A percentile compares a stretch with the other conserved stretches of the same genome.
phyloP scores from a whole-genome alignment of 2,329 filamentous ascomycete genomes.

The Arthroderma sp. region DNA sequence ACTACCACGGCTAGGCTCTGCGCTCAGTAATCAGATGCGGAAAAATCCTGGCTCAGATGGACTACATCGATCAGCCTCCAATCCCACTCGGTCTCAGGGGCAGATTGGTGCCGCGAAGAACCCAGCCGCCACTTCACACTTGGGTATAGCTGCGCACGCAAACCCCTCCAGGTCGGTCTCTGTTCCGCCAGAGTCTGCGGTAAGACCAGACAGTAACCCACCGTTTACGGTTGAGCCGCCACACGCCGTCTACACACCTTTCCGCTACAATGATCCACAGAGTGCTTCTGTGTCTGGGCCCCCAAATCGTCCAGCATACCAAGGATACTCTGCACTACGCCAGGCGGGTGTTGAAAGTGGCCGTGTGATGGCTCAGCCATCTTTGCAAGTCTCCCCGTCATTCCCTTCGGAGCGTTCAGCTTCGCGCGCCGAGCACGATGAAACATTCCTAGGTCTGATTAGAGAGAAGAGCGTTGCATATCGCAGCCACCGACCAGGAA shows the following conservation, averaged over 20 bases:
- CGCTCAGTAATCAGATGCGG: slow-evolving; percentile 15
- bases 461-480: slow-evolving; percentile 36
- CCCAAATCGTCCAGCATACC: slow-evolving; percentile 33
- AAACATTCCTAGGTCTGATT: slow-evolving; percentile 38
- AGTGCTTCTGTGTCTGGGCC: slow-evolving; percentile 29
- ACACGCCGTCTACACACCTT: slow-evolving; percentile 34
- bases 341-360: slow-evolving; percentile 35
- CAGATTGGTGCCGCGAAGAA: background rate
- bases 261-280: slow-evolving; percentile 34
- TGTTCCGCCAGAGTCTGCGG: slow-evolving; percentile 16
- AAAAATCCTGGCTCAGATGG: slow-evolving; percentile 9
- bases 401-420: slow-evolving; percentile 9
- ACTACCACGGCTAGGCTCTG: slow-evolving; percentile 34
- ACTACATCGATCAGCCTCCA: slow-evolving; percentile 21
- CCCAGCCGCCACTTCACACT: background rate
- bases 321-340: slow-evolving; percentile 38
- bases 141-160: background rate
- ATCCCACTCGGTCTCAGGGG: slow-evolving; percentile 12
- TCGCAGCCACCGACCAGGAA: slow-evolving; percentile 20
- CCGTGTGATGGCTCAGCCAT: slow-evolving; percentile 30
- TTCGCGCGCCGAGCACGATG: slow-evolving; percentile 26
- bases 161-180: slow-evolving; percentile 12
- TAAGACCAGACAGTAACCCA: slow-evolving; percentile 8
- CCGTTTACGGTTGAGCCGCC: slow-evolving; percentile 23
- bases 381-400: slow-evolving; percentile 9